phyloP scores from a whole-genome alignment of 179 eudicot species.

The Drosera spatulata region DNA sequence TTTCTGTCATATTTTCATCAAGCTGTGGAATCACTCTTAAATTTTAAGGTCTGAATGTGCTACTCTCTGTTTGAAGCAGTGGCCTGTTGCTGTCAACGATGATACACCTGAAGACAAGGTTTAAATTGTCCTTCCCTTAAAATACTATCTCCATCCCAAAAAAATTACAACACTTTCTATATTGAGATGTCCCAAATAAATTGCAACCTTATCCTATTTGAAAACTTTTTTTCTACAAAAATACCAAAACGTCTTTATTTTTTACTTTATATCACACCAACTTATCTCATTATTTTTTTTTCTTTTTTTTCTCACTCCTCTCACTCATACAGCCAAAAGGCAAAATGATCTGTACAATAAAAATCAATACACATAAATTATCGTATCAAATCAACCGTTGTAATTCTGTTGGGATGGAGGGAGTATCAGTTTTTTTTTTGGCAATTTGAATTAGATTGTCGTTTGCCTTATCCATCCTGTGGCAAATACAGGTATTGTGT shows the following conservation, averaged over 20 bases:
- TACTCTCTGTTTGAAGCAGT: constrained; percentile 23
- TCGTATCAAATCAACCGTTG: too few relatives aligned
- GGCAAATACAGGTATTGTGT: constrained; percentile 52
- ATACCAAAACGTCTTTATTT: too few relatives aligned
- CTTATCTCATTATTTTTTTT: neutral
- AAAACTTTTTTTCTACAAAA: too few relatives aligned
- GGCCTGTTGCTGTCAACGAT: constrained; percentile 71
- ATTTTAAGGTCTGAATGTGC: neutral
- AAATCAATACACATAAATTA: too few relatives aligned
- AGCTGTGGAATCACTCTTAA: neutral
- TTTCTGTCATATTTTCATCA: neutral
- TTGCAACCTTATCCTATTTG: too few relatives aligned
- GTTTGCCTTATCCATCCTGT: neutral
- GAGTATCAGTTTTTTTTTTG: neutral
- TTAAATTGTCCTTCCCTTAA: too few relatives aligned
- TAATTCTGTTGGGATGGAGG: too few relatives aligned
- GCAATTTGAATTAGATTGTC: neutral
- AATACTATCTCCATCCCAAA: too few relatives aligned
- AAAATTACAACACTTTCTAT: too few relatives aligned
- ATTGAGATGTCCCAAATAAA: too few relatives aligned
- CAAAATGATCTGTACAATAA: neutral
- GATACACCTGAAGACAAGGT: constrained; percentile 83
- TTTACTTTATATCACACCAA: neutral
- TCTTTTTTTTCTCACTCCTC: neutral
- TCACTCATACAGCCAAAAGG: neutral